Conservation (phyloP, 805 yeast genomes). For the Metschnikowia sp. region DNA sequence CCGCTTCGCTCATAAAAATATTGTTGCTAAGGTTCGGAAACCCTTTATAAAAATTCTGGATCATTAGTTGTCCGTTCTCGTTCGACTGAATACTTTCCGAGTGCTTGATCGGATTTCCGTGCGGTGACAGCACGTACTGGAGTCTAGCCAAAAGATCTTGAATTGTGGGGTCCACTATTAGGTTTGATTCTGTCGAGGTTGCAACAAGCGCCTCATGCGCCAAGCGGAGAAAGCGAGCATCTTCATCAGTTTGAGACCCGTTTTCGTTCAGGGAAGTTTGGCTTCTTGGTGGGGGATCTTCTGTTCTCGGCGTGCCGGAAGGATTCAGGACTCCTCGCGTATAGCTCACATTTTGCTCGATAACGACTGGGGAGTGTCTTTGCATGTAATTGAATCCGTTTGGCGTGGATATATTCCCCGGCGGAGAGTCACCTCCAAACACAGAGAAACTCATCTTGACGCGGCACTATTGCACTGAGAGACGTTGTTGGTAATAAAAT, state of each 20-base stretch:
- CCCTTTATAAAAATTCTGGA: conserved; percentile 37
- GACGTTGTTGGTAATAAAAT: too few relatives aligned
- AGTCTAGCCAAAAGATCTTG: conserved; percentile 54
- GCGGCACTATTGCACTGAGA: too few relatives aligned
- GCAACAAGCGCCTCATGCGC: conserved; percentile 63
- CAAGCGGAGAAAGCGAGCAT: conserved; percentile 50
- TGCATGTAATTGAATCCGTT: conserved; percentile 16
- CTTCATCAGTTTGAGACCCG: conserved; percentile 35
- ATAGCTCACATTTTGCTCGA: conserved; percentile 21
- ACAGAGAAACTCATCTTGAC: conserved; percentile 13
- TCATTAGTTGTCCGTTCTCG: conserved; percentile 40
- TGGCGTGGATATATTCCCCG: conserved; percentile 9
- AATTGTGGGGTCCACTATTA: conserved; percentile 59
- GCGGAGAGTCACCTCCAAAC: conserved; percentile 15
- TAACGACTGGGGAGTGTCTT: conserved; percentile 20
- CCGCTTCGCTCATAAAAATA: conserved; percentile 24
- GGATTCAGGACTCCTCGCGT: conserved; percentile 13
- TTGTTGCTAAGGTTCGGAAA: conserved; percentile 45
- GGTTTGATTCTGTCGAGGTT: conserved; percentile 39
- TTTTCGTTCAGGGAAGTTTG: background rate
- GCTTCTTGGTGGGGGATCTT: background rate
- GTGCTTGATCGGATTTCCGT: conserved; percentile 46
- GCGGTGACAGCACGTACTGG: conserved; percentile 58
- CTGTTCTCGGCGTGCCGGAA: background rate
- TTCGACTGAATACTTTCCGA: conserved; percentile 33